phyloP scores from a whole-genome alignment of 495 filamentous ascomycete genomes.

The Aspergillus nidulans region DNA sequence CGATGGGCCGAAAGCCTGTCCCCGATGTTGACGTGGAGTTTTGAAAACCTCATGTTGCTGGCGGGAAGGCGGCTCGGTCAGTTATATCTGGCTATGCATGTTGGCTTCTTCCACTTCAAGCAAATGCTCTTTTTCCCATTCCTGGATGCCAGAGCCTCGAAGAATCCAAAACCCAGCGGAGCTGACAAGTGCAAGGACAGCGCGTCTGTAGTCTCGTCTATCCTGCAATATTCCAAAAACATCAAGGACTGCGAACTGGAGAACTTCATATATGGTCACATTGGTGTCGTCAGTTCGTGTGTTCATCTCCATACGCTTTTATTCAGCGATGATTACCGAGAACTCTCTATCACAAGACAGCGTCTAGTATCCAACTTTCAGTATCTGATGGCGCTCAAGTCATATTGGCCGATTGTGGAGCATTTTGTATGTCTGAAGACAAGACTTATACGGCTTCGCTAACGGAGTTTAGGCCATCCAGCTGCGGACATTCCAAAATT shows the following conservation, averaged over 20 bases:
- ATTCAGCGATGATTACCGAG: conserved; percentile 14
- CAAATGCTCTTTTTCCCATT: conserved; percentile 29
- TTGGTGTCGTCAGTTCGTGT: conserved; percentile 23
- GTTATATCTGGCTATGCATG: conserved; percentile 24
- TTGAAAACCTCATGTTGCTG: conserved; percentile 15
- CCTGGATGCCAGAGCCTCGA: conserved; percentile 8
- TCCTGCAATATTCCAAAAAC: conserved; percentile 11
- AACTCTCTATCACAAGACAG: conserved; percentile 14
- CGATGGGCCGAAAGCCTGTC: conserved; percentile 16
- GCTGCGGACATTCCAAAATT: conserved; percentile 19
- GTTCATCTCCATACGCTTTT: conserved; percentile 24
- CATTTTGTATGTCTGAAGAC: conserved; percentile 12
- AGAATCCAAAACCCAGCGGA: neutral
- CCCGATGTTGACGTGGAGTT: conserved; percentile 7
- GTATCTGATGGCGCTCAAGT: conserved; percentile 22
- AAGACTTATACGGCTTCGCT: neutral
- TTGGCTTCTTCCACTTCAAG: conserved; percentile 22
- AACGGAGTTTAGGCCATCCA: conserved; percentile 10
- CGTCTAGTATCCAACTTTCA: conserved; percentile 21
- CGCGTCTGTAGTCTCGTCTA: conserved; percentile 14
- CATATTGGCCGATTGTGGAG: conserved; percentile 20
- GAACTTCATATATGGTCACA: conserved; percentile 23
- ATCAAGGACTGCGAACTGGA: conserved; percentile 19
- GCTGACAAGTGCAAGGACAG: conserved; percentile 19
- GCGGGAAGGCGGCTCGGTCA: conserved; percentile 14